Conservation (phyloP, 345 rosid genomes). For the Salix arbutifolia region DNA sequence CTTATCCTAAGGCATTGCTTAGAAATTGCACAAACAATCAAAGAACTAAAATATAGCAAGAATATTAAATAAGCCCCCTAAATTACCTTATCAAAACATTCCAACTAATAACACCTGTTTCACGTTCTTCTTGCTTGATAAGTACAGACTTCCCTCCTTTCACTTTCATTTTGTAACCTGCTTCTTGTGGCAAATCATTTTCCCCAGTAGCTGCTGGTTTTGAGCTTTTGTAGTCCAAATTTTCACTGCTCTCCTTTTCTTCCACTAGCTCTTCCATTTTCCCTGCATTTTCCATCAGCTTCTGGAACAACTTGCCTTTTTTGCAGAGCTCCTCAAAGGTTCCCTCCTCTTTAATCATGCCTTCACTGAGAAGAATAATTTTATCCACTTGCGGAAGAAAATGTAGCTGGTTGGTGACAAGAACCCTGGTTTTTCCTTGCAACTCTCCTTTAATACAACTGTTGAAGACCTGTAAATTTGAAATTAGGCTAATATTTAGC, state of each 20-base stretch:
- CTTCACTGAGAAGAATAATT: slow-evolving; percentile 86
- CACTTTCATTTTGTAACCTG: slow-evolving; percentile 31
- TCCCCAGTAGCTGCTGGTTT: slow-evolving; percentile 47
- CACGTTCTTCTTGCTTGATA: slow-evolving; percentile 91
- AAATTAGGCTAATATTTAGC: not conserved
- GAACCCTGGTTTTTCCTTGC: slow-evolving; percentile 82
- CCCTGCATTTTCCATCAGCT: slow-evolving; percentile 98
- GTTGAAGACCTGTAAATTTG: slow-evolving; percentile 72
- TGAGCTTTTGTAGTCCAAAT: slow-evolving; percentile 33
- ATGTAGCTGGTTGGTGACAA: slow-evolving; percentile 98
- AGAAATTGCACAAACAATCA: not conserved
- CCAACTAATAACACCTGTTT: slow-evolving; percentile 86
- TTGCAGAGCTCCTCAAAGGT: slow-evolving; percentile 78
- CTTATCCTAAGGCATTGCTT: not conserved
- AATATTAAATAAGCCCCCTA: not conserved
- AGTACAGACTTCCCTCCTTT: slow-evolving; percentile 82
- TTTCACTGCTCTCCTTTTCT: slow-evolving; percentile 49
- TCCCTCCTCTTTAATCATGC: slow-evolving; percentile 87
- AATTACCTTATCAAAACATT: slow-evolving; percentile 71
- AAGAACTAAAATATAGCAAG: not conserved
- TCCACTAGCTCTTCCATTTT: slow-evolving; percentile 74
- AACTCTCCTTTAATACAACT: slow-evolving; percentile 80
- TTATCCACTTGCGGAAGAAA: slow-evolving; percentile 96
- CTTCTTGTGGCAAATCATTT: slow-evolving; percentile 38
- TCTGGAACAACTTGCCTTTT: slow-evolving; percentile 68